Percentiles rank a stretch among this genome's conserved stretches.
Evolutionary conservation across 192 early-diverging fungal species (phyloP).

Genomic region (Coemansia sp.): DNA sequence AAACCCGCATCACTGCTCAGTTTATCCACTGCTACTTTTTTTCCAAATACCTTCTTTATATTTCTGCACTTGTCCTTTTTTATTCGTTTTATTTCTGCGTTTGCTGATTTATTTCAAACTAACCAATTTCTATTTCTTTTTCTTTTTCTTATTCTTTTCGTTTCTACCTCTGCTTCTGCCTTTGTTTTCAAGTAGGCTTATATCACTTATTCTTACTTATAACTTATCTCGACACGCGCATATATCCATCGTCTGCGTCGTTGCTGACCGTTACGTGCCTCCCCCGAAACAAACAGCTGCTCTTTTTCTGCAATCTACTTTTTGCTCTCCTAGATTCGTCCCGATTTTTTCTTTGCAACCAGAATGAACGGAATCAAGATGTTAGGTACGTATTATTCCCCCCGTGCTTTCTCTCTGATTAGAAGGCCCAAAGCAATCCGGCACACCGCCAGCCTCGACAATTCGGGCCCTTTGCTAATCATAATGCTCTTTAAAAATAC

Average conservation of each 20-base stretch:
- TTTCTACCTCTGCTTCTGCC: no score
- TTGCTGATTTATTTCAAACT: no score
- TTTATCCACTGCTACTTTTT: no score
- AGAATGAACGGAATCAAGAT: slow-evolving; percentile 52
- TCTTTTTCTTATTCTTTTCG: no score
- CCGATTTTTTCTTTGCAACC: slow-evolving; percentile 5
- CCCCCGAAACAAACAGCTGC: background rate
- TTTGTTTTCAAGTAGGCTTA: background rate
- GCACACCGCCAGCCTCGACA: no score
- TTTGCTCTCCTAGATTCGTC: background rate
- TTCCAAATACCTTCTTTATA: background rate
- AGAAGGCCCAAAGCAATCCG: no score
- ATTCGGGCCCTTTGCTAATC: no score
- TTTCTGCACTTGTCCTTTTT: background rate
- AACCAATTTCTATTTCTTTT: background rate
- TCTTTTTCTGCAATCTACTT: background rate
- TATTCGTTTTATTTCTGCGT: no score
- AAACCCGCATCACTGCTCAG: background rate
- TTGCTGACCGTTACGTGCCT: background rate
- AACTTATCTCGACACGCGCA: no score
- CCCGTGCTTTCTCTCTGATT: no score
- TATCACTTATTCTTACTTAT: background rate
- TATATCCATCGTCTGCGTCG: background rate
- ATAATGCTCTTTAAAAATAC: no score
- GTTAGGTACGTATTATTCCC: slow-evolving; percentile 36